Conservation (phyloP, 192 early-diverging fungal genomes). For the Mortierella hygrophila region DNA sequence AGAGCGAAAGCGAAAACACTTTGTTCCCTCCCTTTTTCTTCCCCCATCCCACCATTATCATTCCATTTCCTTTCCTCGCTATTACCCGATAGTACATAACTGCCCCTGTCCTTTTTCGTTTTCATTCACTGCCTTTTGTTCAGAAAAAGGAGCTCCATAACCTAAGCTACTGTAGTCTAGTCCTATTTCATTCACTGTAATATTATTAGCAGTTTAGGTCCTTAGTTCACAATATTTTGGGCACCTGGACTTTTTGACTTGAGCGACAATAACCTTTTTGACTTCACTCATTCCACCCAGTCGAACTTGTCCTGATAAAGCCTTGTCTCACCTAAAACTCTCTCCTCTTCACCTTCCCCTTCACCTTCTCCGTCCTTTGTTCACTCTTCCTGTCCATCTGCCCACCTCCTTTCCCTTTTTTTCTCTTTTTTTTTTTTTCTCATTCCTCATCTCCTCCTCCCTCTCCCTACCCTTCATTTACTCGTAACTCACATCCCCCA, state of each 20-base stretch:
- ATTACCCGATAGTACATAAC: too few species aligned
- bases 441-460: constrained; percentile 16
- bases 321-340: not conserved
- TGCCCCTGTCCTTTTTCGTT: too few species aligned
- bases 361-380: constrained; percentile 3
- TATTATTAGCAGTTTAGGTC: not conserved
- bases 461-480: not conserved
- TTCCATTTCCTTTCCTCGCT: too few species aligned
- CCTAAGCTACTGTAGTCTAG: not conserved
- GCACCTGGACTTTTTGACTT: not conserved
- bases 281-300: too few species aligned
- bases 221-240: not conserved
- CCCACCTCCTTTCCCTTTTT: not conserved
- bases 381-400: not conserved
- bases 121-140: too few species aligned
- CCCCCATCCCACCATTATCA: too few species aligned
- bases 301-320: not conserved
- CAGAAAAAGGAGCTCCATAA: too few species aligned
- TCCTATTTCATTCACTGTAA: not conserved
- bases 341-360: not conserved
- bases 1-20: too few species aligned
- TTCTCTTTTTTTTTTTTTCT: not conserved
- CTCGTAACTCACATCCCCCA: not conserved
- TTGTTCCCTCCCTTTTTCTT: too few species aligned
- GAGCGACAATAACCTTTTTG: not conserved